These are phyloP conservation scores for Lepidopterella palustris DNA, from an alignment of 495 filamentous ascomycete species.

Conservation along the genomic window DNA sequence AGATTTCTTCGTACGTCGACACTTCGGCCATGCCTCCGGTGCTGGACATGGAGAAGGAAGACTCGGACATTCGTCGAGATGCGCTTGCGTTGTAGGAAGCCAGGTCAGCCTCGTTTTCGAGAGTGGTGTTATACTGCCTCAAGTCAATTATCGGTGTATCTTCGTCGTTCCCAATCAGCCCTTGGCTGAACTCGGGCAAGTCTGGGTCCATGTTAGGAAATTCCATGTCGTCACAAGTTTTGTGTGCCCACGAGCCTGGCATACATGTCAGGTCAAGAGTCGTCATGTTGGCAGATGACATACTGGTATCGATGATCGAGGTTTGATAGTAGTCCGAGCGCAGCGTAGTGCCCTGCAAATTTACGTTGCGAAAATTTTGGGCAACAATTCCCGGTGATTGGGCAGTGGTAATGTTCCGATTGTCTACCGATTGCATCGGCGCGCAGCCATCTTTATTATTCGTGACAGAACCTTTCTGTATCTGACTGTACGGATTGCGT, in stretches of 20 bases:
- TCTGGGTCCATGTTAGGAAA: conserved; percentile 32
- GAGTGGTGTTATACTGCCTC: conserved; percentile 27
- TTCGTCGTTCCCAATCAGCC: conserved; percentile 27
- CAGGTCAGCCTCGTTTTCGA: conserved; percentile 19
- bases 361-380: conserved; percentile 12
- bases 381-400: conserved; percentile 17
- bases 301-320: conserved; percentile 26
- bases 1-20: conserved; percentile 31
- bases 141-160: conserved; percentile 33
- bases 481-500: conserved; percentile 20
- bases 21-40: conserved; percentile 27
- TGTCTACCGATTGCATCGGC: not conserved
- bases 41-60: conserved; percentile 34
- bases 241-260: conserved; percentile 29
- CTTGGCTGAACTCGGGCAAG: conserved; percentile 25
- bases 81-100: conserved; percentile 15
- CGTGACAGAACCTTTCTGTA: conserved; percentile 11
- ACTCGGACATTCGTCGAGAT: conserved; percentile 29
- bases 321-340: conserved; percentile 23
- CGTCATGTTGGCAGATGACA: not conserved
- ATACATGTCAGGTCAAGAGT: conserved; percentile 5
- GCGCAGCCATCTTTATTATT: conserved; percentile 11
- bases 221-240: conserved; percentile 29
- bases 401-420: not conserved
- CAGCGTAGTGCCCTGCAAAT: conserved; percentile 4